Evolutionary conservation across 306 rosid species (phyloP).

Genomic region (Crotalaria pallida): DNA sequence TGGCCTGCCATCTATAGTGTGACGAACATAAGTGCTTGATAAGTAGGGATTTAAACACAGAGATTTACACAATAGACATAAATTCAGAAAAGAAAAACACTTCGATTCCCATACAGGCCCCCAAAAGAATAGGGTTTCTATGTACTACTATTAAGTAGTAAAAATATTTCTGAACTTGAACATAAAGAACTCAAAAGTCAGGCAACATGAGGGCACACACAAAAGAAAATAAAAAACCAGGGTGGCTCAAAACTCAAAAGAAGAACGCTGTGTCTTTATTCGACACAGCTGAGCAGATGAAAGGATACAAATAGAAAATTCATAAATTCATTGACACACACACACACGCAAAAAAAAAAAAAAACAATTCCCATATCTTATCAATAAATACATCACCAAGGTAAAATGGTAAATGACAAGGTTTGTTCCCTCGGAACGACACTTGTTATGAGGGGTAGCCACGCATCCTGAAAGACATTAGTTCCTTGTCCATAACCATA

Average conservation of each 20-base stretch:
- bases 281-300: background rate
- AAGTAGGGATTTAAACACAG: background rate
- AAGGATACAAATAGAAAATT: background rate
- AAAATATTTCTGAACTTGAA: background rate
- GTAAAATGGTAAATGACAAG: no score
- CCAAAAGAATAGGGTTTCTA: no score
- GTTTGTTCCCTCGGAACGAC: no score
- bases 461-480: no score
- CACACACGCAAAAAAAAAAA: no score
- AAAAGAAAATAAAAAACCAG: background rate
- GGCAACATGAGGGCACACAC: background rate
- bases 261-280: background rate
- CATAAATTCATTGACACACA: background rate
- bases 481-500: no score
- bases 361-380: background rate
- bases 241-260: background rate
- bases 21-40: background rate
- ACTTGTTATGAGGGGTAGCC: no score
- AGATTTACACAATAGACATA: no score
- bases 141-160: no score
- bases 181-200: background rate
- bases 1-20: conserved; percentile 50
- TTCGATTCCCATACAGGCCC: no score
- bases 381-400: background rate
- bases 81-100: no score